phyloP scores from a whole-genome alignment of 2,329 filamentous ascomycete genomes.

The Colletotrichum limetticola region DNA sequence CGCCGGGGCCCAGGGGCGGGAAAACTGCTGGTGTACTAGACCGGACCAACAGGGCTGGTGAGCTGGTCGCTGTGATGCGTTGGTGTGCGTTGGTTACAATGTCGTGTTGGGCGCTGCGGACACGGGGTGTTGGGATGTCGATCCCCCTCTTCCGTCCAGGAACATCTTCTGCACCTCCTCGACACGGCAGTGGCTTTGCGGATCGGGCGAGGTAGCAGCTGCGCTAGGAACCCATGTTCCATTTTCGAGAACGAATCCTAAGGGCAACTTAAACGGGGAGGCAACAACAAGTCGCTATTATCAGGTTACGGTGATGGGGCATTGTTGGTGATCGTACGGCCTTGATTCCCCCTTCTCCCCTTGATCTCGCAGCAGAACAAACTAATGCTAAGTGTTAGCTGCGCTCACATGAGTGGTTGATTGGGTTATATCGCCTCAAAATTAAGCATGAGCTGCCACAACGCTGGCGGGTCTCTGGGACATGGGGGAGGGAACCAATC shows the following conservation, averaged over 20 bases:
- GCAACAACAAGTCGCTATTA: neutral
- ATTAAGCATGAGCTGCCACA: constrained; percentile 20
- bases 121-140: neutral
- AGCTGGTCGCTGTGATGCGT: neutral
- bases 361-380: neutral
- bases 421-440: neutral
- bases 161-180: constrained; percentile 7
- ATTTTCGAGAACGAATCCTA: constrained; percentile 24
- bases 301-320: neutral
- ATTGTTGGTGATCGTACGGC: neutral
- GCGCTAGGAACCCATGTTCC: neutral
- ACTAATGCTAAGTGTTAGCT: neutral
- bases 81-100: neutral
- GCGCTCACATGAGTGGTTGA: neutral
- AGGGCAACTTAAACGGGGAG: neutral
- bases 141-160: neutral
- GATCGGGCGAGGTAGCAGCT: neutral
- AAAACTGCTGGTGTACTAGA: neutral
- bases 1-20: neutral
- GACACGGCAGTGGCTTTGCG: constrained; percentile 24
- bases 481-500: constrained; percentile 15
- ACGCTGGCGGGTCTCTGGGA: neutral
- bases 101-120: neutral
- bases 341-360: neutral
- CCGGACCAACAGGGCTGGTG: neutral